phyloP scores from a whole-genome alignment of 331 rosid genomes.

The Acacia concinna region DNA sequence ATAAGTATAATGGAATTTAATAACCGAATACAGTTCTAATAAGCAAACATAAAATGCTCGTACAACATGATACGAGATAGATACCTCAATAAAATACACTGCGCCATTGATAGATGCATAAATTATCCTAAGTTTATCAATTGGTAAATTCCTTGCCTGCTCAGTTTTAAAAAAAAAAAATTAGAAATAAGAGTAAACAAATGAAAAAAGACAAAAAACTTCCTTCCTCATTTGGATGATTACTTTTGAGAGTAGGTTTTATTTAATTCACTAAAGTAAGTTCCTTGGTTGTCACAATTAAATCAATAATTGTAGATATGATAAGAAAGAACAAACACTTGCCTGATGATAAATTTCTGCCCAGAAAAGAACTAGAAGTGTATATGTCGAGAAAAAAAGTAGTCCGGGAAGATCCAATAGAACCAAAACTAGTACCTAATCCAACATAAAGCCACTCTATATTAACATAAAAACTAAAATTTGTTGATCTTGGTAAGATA shows the following conservation, averaged over 20 bases:
- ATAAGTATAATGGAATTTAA: not conserved
- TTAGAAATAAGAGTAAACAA: not conserved
- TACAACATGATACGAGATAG: not conserved
- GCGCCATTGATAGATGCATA: slow-evolving; percentile 69
- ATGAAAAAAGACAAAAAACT: not conserved
- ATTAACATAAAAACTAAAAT: slow-evolving; percentile 32
- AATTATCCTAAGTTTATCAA: slow-evolving; percentile 75
- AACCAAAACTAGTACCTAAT: slow-evolving; percentile 66
- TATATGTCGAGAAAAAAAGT: slow-evolving; percentile 87
- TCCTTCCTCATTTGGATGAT: slow-evolving; percentile 9
- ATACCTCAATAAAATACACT: slow-evolving; percentile 80
- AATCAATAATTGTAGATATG: not conserved
- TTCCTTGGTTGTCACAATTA: not conserved
- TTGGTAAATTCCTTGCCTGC: slow-evolving; percentile 93
- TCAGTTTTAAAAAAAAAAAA: slow-evolving; percentile 22
- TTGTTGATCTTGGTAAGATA: not conserved
- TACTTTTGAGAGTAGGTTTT: not conserved
- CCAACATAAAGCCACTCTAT: slow-evolving; percentile 29
- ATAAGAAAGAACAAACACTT: slow-evolving; percentile 30
- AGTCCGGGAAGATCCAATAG: slow-evolving; percentile 87
- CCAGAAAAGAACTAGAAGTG: slow-evolving; percentile 94
- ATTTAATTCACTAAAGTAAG: not conserved
- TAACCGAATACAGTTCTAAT: slow-evolving; percentile 12
- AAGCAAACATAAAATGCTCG: not conserved
- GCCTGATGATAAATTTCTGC: slow-evolving; percentile 99